A percentile compares a stretch with the other conserved stretches of the same genome.
These are phyloP conservation scores for Solanum hybrid DNA, from an alignment of 305 asterid genomes.

Conservation along the genomic window DNA sequence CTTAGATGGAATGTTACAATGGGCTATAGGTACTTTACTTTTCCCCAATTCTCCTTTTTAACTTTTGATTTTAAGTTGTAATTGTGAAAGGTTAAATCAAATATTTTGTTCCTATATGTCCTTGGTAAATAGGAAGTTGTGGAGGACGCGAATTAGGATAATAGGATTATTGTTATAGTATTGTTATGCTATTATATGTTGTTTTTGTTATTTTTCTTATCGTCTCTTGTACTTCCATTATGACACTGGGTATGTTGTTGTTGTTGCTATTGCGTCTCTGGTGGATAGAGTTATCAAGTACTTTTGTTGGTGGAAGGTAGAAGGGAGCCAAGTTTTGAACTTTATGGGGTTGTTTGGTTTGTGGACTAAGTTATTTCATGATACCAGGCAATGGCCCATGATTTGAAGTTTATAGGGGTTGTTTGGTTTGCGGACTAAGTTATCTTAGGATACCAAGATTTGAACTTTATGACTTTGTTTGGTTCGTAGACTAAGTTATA, in stretches of 20 bases:
- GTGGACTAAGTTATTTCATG: neutral
- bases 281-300: neutral
- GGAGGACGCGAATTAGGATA: neutral
- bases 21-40: slow-evolving; percentile 54
- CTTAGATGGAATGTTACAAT: slow-evolving; percentile 67
- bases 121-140: neutral
- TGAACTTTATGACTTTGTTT: neutral
- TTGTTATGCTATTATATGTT: neutral
- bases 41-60: neutral
- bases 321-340: neutral
- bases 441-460: neutral
- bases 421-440: neutral
- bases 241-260: neutral
- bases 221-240: neutral
- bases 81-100: neutral
- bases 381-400: neutral
- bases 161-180: neutral
- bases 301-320: neutral
- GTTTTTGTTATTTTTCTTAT: neutral
- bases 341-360: neutral
- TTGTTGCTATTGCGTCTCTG: neutral
- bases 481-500: neutral
- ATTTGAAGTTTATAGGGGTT: neutral
- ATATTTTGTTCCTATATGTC: neutral
- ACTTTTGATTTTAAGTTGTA: neutral